phyloP scores from a whole-genome alignment of 2,329 filamentous ascomycete species.

The Didymella exigua region DNA sequence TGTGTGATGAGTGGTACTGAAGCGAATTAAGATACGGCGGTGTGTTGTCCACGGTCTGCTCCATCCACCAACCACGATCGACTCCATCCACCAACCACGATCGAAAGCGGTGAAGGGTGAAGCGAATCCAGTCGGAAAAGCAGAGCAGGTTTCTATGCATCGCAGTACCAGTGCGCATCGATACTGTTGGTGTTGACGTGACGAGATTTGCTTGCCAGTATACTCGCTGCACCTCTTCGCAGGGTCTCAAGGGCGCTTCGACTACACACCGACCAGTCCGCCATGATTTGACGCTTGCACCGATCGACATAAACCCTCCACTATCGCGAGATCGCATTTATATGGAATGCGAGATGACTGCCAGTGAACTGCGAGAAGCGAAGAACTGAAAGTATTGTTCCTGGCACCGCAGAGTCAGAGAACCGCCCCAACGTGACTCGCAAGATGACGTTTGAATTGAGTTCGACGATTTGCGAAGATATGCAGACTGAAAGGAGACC shows the following conservation, averaged over 20 bases:
- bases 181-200: not conserved
- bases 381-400: not conserved
- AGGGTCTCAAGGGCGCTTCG: not conserved
- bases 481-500: slow-evolving; percentile 6
- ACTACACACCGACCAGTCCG: not conserved
- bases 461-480: slow-evolving; percentile 20
- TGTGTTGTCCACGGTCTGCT: no score
- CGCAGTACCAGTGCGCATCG: not conserved
- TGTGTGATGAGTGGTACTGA: not conserved
- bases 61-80: not conserved
- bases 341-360: not conserved
- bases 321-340: not conserved
- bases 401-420: not conserved
- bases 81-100: not conserved
- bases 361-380: not conserved
- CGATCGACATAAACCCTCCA: not conserved
- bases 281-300: not conserved
- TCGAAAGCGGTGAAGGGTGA: not conserved
- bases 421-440: not conserved
- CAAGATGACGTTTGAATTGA: slow-evolving; percentile 20
- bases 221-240: not conserved
- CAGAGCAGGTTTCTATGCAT: not conserved
- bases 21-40: not conserved
- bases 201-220: not conserved
- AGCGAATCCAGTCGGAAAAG: not conserved